Conservation (phyloP, 176 grass and related monocot species). For the Oryza coarctata region DNA sequence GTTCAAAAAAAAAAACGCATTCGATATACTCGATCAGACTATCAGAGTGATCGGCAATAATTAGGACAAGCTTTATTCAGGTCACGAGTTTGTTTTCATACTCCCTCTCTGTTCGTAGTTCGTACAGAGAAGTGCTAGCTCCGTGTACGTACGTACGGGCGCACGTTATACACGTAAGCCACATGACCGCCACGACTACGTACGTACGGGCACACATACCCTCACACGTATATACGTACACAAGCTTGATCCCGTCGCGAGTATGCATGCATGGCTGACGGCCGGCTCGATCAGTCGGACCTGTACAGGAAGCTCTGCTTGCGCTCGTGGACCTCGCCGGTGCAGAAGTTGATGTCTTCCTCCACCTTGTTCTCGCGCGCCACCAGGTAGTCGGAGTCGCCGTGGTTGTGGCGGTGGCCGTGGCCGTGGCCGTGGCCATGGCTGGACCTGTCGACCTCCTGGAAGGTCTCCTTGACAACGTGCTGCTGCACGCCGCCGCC, state of each 20-base stretch:
- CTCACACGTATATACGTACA: background rate
- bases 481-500: conserved; percentile 27
- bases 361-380: conserved; percentile 41
- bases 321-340: conserved; percentile 56
- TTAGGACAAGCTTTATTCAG: background rate
- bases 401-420: background rate
- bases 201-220: background rate
- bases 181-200: background rate
- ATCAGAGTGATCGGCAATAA: background rate
- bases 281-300: conserved; percentile 7
- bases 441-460: conserved; percentile 40
- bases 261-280: background rate
- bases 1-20: too few relatives aligned
- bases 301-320: conserved; percentile 36
- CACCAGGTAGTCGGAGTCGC: conserved; percentile 24
- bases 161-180: background rate
- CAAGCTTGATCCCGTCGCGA: background rate
- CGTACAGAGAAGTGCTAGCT: background rate
- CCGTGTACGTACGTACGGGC: background rate
- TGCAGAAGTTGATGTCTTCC: conserved; percentile 47
- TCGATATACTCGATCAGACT: too few relatives aligned
- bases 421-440: background rate
- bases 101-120: background rate
- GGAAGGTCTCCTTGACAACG: conserved; percentile 40
- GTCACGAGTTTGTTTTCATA: conserved; percentile 29